A percentile compares a stretch with the other conserved stretches of the same genome.
These are phyloP conservation scores for Staphylotrichum longicolle DNA, from an alignment of 495 filamentous ascomycete species.

Conservation along the genomic window DNA sequence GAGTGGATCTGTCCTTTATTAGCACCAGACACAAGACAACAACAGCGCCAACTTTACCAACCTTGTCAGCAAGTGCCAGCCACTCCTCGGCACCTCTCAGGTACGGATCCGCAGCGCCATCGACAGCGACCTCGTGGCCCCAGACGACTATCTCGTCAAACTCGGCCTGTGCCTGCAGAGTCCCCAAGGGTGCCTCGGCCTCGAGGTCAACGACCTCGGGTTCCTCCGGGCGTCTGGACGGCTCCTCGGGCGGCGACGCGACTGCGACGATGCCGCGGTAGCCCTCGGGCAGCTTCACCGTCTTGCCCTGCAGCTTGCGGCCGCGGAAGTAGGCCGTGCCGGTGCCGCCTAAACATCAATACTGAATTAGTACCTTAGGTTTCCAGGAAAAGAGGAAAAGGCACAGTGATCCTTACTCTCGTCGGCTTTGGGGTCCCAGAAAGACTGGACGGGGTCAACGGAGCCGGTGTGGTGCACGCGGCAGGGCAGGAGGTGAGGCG, in stretches of 20 bases:
- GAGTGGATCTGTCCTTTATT: conserved; percentile 12
- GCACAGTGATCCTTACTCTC: conserved; percentile 23
- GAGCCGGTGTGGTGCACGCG: conserved; percentile 76
- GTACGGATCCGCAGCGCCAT: conserved; percentile 54
- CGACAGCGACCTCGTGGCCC: conserved; percentile 64
- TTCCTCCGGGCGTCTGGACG: conserved; percentile 21
- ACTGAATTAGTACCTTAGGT: background rate
- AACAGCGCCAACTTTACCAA: conserved; percentile 23
- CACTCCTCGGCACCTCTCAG: conserved; percentile 74
- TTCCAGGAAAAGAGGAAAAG: background rate
- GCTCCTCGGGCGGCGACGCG: conserved; percentile 20
- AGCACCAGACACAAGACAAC: background rate
- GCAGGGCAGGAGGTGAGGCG: conserved; percentile 81
- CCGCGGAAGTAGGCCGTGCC: conserved; percentile 76
- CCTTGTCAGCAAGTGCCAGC: conserved; percentile 68
- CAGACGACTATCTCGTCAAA: conserved; percentile 82
- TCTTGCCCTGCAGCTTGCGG: conserved; percentile 70
- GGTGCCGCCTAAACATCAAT: conserved; percentile 38
- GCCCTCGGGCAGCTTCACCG: conserved; percentile 65
- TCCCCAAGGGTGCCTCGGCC: conserved; percentile 50
- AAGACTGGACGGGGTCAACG: conserved; percentile 60
- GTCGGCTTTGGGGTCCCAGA: conserved; percentile 62
- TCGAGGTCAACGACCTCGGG: conserved; percentile 46
- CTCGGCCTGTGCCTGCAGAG: conserved; percentile 61
- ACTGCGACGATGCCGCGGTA: conserved; percentile 62